Evolutionary conservation across 2,329 filamentous ascomycete genomes (phyloP).

Genomic region (Parafenestella ontariensis): DNA sequence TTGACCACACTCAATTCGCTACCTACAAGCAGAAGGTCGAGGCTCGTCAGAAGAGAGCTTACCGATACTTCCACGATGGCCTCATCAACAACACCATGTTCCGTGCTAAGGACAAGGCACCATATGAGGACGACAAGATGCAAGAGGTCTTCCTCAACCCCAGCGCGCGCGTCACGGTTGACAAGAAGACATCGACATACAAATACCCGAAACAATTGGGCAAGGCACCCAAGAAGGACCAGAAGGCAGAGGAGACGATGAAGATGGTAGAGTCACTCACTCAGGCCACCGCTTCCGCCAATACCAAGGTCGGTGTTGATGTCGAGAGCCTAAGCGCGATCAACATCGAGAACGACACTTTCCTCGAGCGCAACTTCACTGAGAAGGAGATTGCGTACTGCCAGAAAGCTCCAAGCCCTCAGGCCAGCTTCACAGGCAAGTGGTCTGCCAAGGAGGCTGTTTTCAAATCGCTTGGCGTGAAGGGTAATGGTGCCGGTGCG

Average conservation of each 20-base stretch:
- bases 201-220: conserved; percentile 65
- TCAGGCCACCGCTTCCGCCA: conserved; percentile 63
- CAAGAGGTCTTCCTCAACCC: conserved; percentile 92
- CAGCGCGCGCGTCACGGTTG: conserved; percentile 79
- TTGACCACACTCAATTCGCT: conserved; percentile 83
- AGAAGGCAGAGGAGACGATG: conserved; percentile 67
- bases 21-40: conserved; percentile 88
- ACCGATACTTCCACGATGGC: conserved; percentile 98
- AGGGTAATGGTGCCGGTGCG: conserved; percentile 86
- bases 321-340: conserved; percentile 87
- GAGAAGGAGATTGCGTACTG: conserved; percentile 85
- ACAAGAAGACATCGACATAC: conserved; percentile 86
- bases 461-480: conserved; percentile 93
- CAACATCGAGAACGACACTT: conserved; percentile 93
- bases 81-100: conserved; percentile 98
- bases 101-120: conserved; percentile 89
- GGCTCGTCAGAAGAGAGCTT: conserved; percentile 96
- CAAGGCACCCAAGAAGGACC: conserved; percentile 68
- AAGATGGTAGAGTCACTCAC: conserved; percentile 81
- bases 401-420: conserved; percentile 76
- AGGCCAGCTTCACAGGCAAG: conserved; percentile 90
- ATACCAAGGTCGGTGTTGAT: conserved; percentile 88
- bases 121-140: conserved; percentile 89
- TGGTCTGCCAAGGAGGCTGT: conserved; percentile 99
- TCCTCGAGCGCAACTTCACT: conserved; percentile 95